phyloP scores from a whole-genome alignment of 768 basidiomycete species.

The Russula dissimulans region DNA sequence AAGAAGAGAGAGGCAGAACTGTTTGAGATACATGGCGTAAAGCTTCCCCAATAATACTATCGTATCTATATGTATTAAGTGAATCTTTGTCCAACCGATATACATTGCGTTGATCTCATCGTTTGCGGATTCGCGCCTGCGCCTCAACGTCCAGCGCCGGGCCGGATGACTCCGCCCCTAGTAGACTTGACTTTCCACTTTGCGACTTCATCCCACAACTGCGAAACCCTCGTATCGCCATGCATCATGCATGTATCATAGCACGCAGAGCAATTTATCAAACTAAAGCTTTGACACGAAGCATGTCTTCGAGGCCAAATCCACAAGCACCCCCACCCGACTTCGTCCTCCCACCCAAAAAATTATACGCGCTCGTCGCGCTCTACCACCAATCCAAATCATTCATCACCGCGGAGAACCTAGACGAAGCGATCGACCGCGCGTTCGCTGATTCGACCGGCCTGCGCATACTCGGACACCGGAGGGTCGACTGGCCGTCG shows the following conservation, averaged over 20 bases:
- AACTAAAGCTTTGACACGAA: constrained; percentile 6
- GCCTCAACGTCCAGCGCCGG: background rate
- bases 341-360: constrained; percentile 39
- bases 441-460: constrained; percentile 35
- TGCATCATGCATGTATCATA: constrained; percentile 7
- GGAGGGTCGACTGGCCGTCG: constrained; percentile 16
- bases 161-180: background rate
- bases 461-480: background rate
- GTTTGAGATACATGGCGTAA: constrained; percentile 51
- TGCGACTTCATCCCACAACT: no score
- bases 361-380: constrained; percentile 62
- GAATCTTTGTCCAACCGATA: no score
- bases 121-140: no score
- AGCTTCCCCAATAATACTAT: constrained; percentile 40
- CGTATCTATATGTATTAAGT: background rate
- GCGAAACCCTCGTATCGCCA: background rate
- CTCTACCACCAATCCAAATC: constrained; percentile 69
- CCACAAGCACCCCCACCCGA: constrained; percentile 7
- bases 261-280: background rate
- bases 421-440: constrained; percentile 53
- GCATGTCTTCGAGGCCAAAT: constrained; percentile 17
- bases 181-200: no score
- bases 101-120: no score
- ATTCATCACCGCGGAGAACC: constrained; percentile 65
- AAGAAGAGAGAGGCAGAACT: constrained; percentile 54